Base-by-base conservation (phyloP, 306 rosid genomes). In the Rosa chinensis region DNA sequence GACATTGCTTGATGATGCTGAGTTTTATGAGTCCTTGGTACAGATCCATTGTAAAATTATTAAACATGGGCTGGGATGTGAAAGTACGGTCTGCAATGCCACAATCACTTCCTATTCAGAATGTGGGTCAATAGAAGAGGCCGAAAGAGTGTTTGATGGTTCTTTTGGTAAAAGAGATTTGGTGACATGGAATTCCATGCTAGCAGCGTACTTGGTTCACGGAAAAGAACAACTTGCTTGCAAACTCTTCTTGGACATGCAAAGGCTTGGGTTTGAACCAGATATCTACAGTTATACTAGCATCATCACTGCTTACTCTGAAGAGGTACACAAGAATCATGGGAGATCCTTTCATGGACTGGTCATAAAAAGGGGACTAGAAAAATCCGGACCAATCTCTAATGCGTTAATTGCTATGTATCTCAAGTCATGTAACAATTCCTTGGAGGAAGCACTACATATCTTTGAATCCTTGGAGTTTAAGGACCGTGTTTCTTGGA, bases 151-250 rank as follows among this genome's bases (percentile, higher is more conserved):
- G 55, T 94, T 92, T 14, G 84, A 85, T 87, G 69, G 75, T 78
- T 59, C 90, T 72, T 40, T 70, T 14, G 79, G 71, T 1, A 53
- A 66, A 55, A 75, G 80, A 10, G 97, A 92, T 88, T 59, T 94
- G 76, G 97, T 92, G 76, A 86, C 94, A 4, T 94, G 97, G 94
- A 94, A 94, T 68, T 90, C 97, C 25, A 82, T 94, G 89, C 88
- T 90, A 11, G 90, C 87, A 40, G 93, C 98, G 35, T 90, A 88
- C 83, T 81, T 92, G 79, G 63, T 77, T 49, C 89, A 88, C 78
- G 66, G 76, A 43, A 87, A 81, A 75, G 88, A 86, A 83, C 88
- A 87, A 49, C 85, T 85, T 43, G 90, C 90, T 14, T 86, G 89
- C 69, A 81, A 83, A 43, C 79, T 87, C 83, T 94, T 90, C 75